Base-by-base conservation (phyloP, 345 rosid species). In the Leavenworthia alabamica region DNA sequence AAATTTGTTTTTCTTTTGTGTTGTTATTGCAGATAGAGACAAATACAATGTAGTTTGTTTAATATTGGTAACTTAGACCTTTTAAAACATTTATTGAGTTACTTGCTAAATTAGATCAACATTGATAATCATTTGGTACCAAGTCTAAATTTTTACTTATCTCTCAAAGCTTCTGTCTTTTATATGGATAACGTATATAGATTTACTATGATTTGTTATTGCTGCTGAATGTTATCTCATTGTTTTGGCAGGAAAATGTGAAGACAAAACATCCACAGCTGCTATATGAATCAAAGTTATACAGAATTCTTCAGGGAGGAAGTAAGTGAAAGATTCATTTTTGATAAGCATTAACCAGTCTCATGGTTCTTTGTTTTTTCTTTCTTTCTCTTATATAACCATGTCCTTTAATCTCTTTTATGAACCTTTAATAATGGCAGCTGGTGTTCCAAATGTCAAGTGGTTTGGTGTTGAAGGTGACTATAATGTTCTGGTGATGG, bases 381-480 rank as follows among this genome's bases (percentile, higher is more conserved):
- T 23, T 46, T 33, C 26, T 3, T 7, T 39, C 74, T 83, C 59
- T 75, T 70, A 10, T 10, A 3, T 61, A 17, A 3, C 11, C 27
- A 10, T 60, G 56, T 24, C 13, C 47, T 4, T 4, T 16, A 28
- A 15, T 62, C 12, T 45, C 26, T 14, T 36, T 4, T 23, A 24
- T 56, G 17, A 58, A 26, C 6, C 11, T 37, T 59, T 36, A 11
- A 24, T 39, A 49, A 45, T 64, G 77, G 68, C 89, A 93, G 99
- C 89, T 75, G 99, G 99, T 57, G 89, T 93, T 59, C 97, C 90
- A 26, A 87, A 93, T 67, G 81, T 85, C 46, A 93, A 79, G 78
- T 93, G 97, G 97, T 93, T 77, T 80, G 96, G 99, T 10, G 78
- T 83, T 58, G 97, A 93, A 75, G 96, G 97, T 15, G 97, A 89